phyloP scores from a whole-genome alignment of 208 protist species.

The Borovskyia barvae region DNA sequence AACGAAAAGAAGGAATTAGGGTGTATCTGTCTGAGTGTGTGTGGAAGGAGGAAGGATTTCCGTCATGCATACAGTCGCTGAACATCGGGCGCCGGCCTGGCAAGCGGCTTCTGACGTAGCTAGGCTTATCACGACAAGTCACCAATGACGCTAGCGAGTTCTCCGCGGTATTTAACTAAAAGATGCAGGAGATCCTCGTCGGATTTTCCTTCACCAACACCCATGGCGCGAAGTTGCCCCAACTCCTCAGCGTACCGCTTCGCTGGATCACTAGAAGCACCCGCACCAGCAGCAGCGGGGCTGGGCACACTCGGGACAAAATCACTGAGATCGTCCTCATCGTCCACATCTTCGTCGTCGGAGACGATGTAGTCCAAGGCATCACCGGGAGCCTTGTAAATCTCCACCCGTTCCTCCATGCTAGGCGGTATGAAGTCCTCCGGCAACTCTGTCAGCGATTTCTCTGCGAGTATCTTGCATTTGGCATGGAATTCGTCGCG shows the following conservation, averaged over 20 bases:
- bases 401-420: constrained; percentile 63
- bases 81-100: too few species aligned
- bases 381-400: constrained; percentile 17
- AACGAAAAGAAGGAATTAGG: constrained; percentile 1
- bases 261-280: constrained; percentile 1
- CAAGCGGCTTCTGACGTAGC: too few species aligned
- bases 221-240: constrained; percentile 68
- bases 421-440: constrained; percentile 73
- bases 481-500: constrained; percentile 53
- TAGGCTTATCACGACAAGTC: constrained; percentile 38
- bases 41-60: not conserved
- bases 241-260: constrained; percentile 66
- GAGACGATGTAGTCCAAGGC: constrained; percentile 26
- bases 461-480: constrained; percentile 73
- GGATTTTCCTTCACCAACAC: constrained; percentile 46
- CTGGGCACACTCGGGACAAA: constrained; percentile 15
- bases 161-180: constrained; percentile 61
- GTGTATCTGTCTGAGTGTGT: not conserved
- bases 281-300: not conserved
- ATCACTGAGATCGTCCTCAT: constrained; percentile 52
- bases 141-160: constrained; percentile 70
- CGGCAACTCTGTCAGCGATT: constrained; percentile 89
- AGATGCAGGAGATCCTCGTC: constrained; percentile 67
- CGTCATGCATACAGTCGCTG: too few species aligned
- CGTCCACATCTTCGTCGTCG: constrained; percentile 28